Percentiles rank a stretch among this genome's conserved stretches.
phyloP scores from a whole-genome alignment of 495 filamentous ascomycete species.

The Penicillium cataractarum region DNA sequence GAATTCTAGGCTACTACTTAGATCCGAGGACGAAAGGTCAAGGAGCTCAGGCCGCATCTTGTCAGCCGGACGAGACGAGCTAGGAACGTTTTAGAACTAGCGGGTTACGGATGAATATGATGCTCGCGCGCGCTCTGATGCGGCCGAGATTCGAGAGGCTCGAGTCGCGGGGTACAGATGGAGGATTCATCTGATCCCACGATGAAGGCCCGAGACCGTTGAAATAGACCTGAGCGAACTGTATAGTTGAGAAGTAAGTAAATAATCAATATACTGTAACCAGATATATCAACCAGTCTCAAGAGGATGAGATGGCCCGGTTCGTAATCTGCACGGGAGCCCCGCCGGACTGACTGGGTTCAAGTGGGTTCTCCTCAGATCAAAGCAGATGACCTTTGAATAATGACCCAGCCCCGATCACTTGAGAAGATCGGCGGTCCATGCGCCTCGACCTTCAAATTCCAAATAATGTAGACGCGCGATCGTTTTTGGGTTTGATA shows the following conservation, averaged over 20 bases:
- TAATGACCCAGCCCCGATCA: constrained; percentile 25
- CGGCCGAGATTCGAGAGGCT: background rate
- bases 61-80: constrained; percentile 22
- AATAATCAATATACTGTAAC: background rate
- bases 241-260: background rate
- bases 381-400: constrained; percentile 40
- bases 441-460: constrained; percentile 29
- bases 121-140: constrained; percentile 16
- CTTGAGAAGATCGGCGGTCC: constrained; percentile 46
- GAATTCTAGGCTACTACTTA: constrained; percentile 9
- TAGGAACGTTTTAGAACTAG: constrained; percentile 22
- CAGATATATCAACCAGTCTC: background rate
- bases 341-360: constrained; percentile 19
- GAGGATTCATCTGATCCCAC: background rate
- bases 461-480: constrained; percentile 23
- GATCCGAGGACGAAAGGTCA: constrained; percentile 13
- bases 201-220: background rate
- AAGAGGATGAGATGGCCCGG: constrained; percentile 19
- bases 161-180: background rate
- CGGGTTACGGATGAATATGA: constrained; percentile 14
- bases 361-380: constrained; percentile 6
- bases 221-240: background rate
- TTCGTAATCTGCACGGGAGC: constrained; percentile 28
- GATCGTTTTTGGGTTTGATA: constrained; percentile 13
- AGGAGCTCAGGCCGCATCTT: constrained; percentile 30